A percentile compares a stretch with the other conserved stretches of the same genome.
These are phyloP conservation scores for Buddleja alternifolia DNA, from an alignment of 257 asterid genomes.

Conservation along the genomic window DNA sequence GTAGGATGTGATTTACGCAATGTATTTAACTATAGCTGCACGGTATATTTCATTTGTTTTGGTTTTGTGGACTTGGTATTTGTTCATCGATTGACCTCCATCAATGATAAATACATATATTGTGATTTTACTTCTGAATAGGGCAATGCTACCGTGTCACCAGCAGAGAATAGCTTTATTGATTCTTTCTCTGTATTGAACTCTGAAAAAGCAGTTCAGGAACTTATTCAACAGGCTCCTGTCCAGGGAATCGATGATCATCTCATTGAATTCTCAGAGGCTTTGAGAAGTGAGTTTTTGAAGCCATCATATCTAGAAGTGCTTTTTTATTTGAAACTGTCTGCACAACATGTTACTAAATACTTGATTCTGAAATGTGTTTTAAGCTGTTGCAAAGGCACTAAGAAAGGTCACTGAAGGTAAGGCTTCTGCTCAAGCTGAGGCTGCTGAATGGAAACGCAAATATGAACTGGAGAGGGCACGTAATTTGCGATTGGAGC, in stretches of 20 bases:
- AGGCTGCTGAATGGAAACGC: slow-evolving; percentile 96
- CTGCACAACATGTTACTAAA: slow-evolving; percentile 5
- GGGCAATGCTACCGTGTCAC: slow-evolving; percentile 50
- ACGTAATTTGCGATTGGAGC: slow-evolving; percentile 65
- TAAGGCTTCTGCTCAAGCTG: slow-evolving; percentile 92
- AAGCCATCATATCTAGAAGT: not conserved
- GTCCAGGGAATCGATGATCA: slow-evolving; percentile 80
- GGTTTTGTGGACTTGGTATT: not conserved
- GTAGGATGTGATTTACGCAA: not conserved
- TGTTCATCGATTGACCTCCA: not conserved
- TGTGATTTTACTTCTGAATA: slow-evolving; percentile 25
- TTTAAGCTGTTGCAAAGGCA: slow-evolving; percentile 82
- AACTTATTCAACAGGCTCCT: slow-evolving; percentile 67
- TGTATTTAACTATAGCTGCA: not conserved
- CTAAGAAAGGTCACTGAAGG: slow-evolving; percentile 74
- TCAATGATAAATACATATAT: not conserved
- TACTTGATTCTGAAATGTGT: slow-evolving; percentile 19
- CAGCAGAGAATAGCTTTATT: slow-evolving; percentile 52
- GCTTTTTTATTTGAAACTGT: not conserved
- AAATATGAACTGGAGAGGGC: slow-evolving; percentile 79
- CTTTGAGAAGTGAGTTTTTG: slow-evolving; percentile 68
- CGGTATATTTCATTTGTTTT: not conserved
- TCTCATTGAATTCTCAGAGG: slow-evolving; percentile 84
- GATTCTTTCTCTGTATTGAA: slow-evolving; percentile 48
- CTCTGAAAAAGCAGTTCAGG: slow-evolving; percentile 66